Conservation (phyloP, 2,329 filamentous ascomycete genomes). For the Pseudocercospora vitis region DNA sequence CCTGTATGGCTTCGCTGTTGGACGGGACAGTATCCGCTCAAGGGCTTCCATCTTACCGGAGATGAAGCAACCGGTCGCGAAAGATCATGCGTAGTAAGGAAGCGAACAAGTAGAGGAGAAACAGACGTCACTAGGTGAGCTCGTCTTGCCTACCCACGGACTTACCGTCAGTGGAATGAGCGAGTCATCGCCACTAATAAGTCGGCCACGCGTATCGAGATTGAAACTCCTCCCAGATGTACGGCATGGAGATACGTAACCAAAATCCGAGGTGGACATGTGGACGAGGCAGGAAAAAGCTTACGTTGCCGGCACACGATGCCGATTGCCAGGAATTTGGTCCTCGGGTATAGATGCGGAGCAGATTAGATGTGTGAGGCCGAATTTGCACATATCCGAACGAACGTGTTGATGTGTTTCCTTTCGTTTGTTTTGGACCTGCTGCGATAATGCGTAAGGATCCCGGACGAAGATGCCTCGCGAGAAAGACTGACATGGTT, state of each 20-base stretch:
- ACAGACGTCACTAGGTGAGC: neutral
- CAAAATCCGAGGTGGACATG: neutral
- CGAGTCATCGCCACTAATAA: too few species aligned
- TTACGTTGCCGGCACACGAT: neutral
- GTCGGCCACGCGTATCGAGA: neutral
- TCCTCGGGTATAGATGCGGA: too few species aligned
- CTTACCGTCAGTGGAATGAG: too few species aligned
- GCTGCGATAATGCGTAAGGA: too few species aligned
- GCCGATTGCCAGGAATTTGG: neutral
- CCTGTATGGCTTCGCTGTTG: conserved; percentile 56
- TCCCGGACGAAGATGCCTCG: too few species aligned
- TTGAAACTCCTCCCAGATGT: neutral
- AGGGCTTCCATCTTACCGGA: conserved; percentile 32
- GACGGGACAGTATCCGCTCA: conserved; percentile 50
- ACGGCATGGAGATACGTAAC: neutral
- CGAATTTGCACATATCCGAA: neutral
- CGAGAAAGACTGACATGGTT: too few species aligned
- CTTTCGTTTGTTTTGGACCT: too few species aligned
- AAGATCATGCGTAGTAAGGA: neutral
- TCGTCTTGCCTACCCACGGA: too few species aligned
- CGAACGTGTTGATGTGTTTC: neutral
- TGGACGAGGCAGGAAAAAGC: neutral
- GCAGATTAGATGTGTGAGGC: too few species aligned
- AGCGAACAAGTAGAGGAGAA: neutral
- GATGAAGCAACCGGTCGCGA: neutral